Evolutionary conservation across 331 rosid species (phyloP).

Genomic region (Arachis monticola): DNA sequence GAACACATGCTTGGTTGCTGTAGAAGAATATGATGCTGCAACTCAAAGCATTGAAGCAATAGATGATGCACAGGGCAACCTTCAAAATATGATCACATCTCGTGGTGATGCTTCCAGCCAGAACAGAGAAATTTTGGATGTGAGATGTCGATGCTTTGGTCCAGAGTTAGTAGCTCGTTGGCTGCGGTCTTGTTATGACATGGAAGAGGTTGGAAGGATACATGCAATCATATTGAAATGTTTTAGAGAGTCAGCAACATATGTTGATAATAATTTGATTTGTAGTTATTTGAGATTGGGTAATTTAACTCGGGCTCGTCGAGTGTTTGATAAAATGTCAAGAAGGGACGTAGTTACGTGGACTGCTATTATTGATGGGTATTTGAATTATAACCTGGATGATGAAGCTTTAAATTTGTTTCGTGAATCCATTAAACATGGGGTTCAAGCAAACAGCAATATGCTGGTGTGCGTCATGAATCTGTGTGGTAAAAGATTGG

Average conservation of each 20-base stretch:
- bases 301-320: constrained; percentile 60
- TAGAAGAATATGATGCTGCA: constrained; percentile 65
- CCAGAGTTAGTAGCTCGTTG: constrained; percentile 63
- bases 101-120: constrained; percentile 65
- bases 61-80: constrained; percentile 64
- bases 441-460: constrained; percentile 62
- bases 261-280: constrained; percentile 78
- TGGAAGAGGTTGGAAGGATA: constrained; percentile 62
- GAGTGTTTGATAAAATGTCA: constrained; percentile 75
- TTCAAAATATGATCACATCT: constrained; percentile 61
- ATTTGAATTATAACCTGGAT: constrained; percentile 57
- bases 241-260: constrained; percentile 46
- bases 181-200: constrained; percentile 60
- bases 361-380: constrained; percentile 86
- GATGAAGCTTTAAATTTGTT: constrained; percentile 75
- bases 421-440: constrained; percentile 46
- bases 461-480: constrained; percentile 86
- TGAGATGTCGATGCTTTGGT: constrained; percentile 49
- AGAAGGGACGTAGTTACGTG: constrained; percentile 74
- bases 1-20: constrained; percentile 72
- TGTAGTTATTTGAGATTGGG: constrained; percentile 63
- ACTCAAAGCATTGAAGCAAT: constrained; percentile 63
- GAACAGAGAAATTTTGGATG: constrained; percentile 66
- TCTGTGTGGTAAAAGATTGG: constrained; percentile 62
- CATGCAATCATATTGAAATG: constrained; percentile 62